phyloP scores from a whole-genome alignment of 345 rosid genomes.

The Ailanthus altissimus region DNA sequence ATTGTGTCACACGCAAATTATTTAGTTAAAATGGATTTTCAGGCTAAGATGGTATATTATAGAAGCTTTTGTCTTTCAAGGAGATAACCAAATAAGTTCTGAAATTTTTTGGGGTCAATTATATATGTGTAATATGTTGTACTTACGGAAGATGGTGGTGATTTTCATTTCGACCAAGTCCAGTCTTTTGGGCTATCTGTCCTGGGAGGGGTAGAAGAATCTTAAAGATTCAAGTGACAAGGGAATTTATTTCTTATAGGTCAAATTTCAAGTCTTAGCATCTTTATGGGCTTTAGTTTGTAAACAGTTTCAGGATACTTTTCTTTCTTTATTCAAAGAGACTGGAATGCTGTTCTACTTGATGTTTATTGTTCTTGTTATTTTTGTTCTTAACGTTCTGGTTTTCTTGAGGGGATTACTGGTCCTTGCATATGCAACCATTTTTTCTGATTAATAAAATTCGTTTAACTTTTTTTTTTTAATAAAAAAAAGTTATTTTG shows the following conservation, averaged over 20 bases:
- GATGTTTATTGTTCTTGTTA: too few species aligned
- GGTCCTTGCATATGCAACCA: background rate
- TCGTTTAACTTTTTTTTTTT: background rate
- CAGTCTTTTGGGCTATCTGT: too few species aligned
- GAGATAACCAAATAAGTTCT: background rate
- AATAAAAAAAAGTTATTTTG: background rate
- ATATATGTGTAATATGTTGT: background rate
- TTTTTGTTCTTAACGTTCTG: background rate
- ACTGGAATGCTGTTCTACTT: background rate
- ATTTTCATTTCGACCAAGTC: background rate
- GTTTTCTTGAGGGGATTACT: background rate
- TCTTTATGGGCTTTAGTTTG: background rate
- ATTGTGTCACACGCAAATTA: background rate
- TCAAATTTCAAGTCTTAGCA: background rate
- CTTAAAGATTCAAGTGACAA: too few species aligned
- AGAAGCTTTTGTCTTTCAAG: background rate
- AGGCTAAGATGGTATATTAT: background rate
- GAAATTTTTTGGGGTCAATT: background rate
- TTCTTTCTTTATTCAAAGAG: background rate
- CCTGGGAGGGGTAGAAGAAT: too few species aligned
- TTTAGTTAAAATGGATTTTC: background rate
- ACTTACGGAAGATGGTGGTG: background rate
- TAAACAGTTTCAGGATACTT: background rate
- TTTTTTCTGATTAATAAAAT: background rate
- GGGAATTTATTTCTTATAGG: background rate